Conservation (phyloP, 108 stramenopile genomes). For the Schizochytrium sp. region DNA sequence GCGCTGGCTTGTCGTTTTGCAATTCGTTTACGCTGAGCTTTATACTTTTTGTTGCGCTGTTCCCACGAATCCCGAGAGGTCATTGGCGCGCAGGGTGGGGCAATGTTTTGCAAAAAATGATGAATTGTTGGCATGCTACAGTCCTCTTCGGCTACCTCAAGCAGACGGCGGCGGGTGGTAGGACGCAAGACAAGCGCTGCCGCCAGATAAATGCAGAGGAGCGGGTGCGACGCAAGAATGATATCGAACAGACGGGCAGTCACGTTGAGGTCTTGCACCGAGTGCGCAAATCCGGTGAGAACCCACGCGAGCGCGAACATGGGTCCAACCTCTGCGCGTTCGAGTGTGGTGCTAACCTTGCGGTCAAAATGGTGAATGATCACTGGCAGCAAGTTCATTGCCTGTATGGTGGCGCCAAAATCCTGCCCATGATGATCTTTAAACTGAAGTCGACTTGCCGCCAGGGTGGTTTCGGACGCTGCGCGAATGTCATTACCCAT, state of each 20-base stretch:
- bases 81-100: background rate
- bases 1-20: background rate
- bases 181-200: background rate
- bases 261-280: conserved; percentile 23
- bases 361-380: conserved; percentile 23
- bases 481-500: conserved; percentile 24
- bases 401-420: conserved; percentile 25
- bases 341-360: conserved; percentile 18
- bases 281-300: conserved; percentile 35
- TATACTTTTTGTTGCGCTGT: background rate
- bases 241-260: conserved; percentile 26
- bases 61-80: background rate
- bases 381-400: conserved; percentile 30
- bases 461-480: conserved; percentile 14
- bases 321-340: conserved; percentile 18
- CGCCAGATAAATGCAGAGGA: conserved; percentile 22
- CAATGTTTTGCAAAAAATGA: background rate
- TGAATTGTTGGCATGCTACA: background rate
- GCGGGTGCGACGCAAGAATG: conserved; percentile 28
- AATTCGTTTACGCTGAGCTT: background rate
- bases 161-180: background rate
- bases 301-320: conserved; percentile 28
- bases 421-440: conserved; percentile 28
- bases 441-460: conserved; percentile 8
- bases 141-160: background rate